phyloP scores from a whole-genome alignment of 805 yeast species.

The Komagataella phaffii region DNA sequence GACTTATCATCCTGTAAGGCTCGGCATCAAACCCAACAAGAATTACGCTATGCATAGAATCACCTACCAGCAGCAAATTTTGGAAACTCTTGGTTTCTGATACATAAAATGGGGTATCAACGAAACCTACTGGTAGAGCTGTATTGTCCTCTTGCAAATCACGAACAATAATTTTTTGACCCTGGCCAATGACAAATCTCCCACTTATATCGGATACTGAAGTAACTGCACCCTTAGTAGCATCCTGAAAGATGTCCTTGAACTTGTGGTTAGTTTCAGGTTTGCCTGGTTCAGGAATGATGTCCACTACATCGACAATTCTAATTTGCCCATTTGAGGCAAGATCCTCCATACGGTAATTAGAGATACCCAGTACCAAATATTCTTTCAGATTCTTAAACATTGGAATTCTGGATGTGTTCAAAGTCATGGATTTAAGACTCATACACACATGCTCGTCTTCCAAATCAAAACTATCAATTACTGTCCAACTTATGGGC shows the following conservation, averaged over 20 bases:
- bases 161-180: constrained; percentile 68
- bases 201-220: constrained; percentile 73
- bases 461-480: constrained; percentile 53
- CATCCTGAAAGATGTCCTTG: constrained; percentile 60
- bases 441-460: constrained; percentile 55
- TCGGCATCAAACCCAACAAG: constrained; percentile 88
- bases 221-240: constrained; percentile 74
- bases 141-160: constrained; percentile 76
- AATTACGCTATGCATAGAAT: constrained; percentile 62
- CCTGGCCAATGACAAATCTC: constrained; percentile 71
- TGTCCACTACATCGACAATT: constrained; percentile 61
- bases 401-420: constrained; percentile 23
- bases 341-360: constrained; percentile 66
- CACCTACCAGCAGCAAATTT: constrained; percentile 72
- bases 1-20: constrained; percentile 71
- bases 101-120: constrained; percentile 72
- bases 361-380: constrained; percentile 69
- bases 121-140: constrained; percentile 87
- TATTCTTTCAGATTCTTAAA: constrained; percentile 31
- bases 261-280: constrained; percentile 77
- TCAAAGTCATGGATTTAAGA: constrained; percentile 38
- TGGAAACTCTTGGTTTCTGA: constrained; percentile 75
- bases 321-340: constrained; percentile 69
- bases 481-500: constrained; percentile 63
- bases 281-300: constrained; percentile 78